These are phyloP conservation scores for Brasenia schreberi DNA, from an alignment of 164 flowering plant species.

Conservation along the genomic window DNA sequence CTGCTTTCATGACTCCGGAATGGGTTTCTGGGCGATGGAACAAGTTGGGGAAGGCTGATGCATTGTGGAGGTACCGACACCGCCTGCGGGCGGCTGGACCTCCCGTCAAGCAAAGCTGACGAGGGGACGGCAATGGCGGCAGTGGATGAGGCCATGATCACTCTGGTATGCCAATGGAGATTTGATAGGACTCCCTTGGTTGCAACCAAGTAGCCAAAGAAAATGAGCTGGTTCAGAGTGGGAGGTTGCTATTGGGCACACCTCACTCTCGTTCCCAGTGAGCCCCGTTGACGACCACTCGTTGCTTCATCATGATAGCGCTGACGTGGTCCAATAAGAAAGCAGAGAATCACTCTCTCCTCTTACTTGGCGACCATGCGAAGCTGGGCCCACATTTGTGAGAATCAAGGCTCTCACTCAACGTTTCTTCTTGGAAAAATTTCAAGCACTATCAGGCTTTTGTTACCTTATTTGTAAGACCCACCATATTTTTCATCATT, in stretches of 20 bases:
- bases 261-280: neutral
- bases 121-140: slow-evolving; percentile 12
- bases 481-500: no score
- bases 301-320: neutral
- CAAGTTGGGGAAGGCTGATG: slow-evolving; percentile 32
- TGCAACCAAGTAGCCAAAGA: neutral
- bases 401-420: no score
- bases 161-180: neutral
- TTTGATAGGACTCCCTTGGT: neutral
- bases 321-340: neutral
- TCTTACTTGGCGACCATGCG: no score
- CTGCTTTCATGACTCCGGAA: neutral
- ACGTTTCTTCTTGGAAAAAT: no score
- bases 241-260: neutral
- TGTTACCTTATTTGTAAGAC: no score
- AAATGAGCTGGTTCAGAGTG: neutral
- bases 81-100: slow-evolving; percentile 31
- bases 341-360: no score
- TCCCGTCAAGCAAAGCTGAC: slow-evolving; percentile 30
- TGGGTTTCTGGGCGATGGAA: slow-evolving; percentile 25
- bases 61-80: slow-evolving; percentile 35
- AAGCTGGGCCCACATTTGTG: no score
- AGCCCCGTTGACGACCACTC: neutral
- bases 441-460: no score
- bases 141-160: slow-evolving; percentile 1